Percentiles rank a stretch among this genome's conserved stretches.
Conservation (phyloP, 345 rosid species). For the Linum trigynum region DNA sequence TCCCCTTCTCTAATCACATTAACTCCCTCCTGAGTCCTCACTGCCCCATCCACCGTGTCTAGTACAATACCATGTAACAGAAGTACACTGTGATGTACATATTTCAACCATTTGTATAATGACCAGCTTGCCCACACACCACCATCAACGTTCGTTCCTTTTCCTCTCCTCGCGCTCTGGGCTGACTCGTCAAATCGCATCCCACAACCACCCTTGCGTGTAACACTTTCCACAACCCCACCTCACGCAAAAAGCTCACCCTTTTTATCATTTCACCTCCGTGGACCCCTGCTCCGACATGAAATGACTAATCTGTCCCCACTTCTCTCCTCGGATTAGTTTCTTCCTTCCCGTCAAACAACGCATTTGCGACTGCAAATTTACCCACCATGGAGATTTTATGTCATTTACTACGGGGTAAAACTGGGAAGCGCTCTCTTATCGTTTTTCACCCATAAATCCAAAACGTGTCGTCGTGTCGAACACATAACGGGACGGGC, state of each 20-base stretch:
- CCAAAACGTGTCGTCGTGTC: slow-evolving; percentile 19
- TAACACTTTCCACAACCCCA: not conserved
- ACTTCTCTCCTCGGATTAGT: not conserved
- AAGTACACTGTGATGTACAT: not conserved
- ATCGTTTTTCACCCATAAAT: not conserved
- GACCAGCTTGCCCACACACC: not conserved
- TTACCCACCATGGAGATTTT: too few relatives aligned
- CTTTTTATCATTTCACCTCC: not conserved
- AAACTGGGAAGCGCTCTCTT: not conserved
- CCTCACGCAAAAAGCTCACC: not conserved
- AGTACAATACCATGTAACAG: not conserved
- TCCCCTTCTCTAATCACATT: too few relatives aligned
- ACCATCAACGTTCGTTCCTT: not conserved
- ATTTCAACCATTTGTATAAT: not conserved
- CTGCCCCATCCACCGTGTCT: not conserved
- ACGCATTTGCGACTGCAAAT: too few relatives aligned
- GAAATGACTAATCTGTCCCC: slow-evolving; percentile 6
- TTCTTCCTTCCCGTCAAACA: not conserved
- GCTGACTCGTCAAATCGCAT: not conserved
- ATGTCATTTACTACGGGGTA: not conserved
- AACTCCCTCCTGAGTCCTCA: too few relatives aligned
- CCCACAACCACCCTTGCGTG: not conserved
- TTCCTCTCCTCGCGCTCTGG: not conserved
- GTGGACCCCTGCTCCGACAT: not conserved
- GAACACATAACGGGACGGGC: not conserved